Percentiles rank a stretch among this genome's conserved stretches.
These are phyloP conservation scores for Phytophthora kernoviae DNA, from an alignment of 352 stramenopile species.

Conservation along the genomic window DNA sequence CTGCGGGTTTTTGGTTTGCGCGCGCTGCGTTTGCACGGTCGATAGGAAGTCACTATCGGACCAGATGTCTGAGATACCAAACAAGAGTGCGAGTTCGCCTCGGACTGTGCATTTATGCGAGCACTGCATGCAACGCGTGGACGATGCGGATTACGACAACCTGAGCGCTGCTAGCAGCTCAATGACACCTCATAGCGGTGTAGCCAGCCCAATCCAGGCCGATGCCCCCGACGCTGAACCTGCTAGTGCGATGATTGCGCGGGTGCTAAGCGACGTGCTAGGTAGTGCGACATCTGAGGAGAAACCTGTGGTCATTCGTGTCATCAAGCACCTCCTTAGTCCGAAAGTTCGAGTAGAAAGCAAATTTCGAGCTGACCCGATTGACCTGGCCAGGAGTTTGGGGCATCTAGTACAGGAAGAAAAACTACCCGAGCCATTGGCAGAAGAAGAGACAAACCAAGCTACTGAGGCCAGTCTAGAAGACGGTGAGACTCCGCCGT, in stretches of 20 bases:
- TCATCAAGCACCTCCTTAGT: slow-evolving; percentile 62
- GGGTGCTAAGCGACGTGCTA: slow-evolving; percentile 49
- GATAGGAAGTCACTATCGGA: slow-evolving; percentile 22
- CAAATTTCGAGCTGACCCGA: slow-evolving; percentile 24
- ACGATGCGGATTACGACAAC: slow-evolving; percentile 59
- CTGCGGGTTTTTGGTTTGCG: slow-evolving; percentile 65
- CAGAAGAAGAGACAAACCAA: slow-evolving; percentile 2
- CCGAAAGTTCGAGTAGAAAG: slow-evolving; percentile 20
- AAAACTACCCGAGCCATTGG: slow-evolving; percentile 21
- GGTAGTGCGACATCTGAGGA: slow-evolving; percentile 36
- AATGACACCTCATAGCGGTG: slow-evolving; percentile 19
- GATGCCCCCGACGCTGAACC: slow-evolving; percentile 24
- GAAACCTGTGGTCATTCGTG: slow-evolving; percentile 43
- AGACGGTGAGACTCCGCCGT: slow-evolving; percentile 8
- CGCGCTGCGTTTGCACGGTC: slow-evolving; percentile 47
- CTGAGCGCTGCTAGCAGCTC: slow-evolving; percentile 26
- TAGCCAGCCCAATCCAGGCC: slow-evolving; percentile 13
- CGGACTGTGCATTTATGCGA: slow-evolving; percentile 53
- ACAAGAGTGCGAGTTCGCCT: slow-evolving; percentile 25
- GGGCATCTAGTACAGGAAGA: slow-evolving; percentile 22
- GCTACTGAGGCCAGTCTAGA: slow-evolving; percentile 12
- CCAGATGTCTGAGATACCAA: slow-evolving; percentile 6
- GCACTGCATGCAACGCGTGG: slow-evolving; percentile 57
- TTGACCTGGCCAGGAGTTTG: slow-evolving; percentile 23
- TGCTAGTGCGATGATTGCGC: slow-evolving; percentile 37